Base-by-base conservation (phyloP, 495 filamentous ascomycete species). In the Penicillium herquei region DNA sequence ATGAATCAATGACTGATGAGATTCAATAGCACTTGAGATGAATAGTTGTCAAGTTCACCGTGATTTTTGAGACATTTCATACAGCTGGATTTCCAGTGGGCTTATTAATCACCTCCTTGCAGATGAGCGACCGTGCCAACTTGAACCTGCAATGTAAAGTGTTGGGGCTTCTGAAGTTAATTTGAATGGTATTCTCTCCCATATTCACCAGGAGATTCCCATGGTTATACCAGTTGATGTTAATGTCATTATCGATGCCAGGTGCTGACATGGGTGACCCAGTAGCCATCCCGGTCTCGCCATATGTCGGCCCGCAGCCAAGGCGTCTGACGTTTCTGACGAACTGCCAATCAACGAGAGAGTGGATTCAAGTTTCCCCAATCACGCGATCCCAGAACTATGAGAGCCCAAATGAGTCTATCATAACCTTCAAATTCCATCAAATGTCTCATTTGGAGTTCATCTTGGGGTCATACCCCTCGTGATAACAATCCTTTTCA, bases 71-170 rank as follows among this genome's bases (percentile, higher is more conserved):
- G 51, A 57, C 57, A 55, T 55, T 64, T 41, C 41, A 32, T 34
- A 41, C 14, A 13, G 12, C 8, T 32, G 31, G 35, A 43, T 52
- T 49, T 26, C 44, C 41, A 31, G 43, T 21, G 35, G 30, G 59
- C 51, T 65, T 63, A 65, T 52, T 65, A 63, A 65, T 55, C 63
- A 56, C 54, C 59, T 57, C 51, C 56, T 59, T 59, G 56, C 62
- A 57, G 43, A 46, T 46, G 43, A 41, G 35, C 49, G 49, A 51
- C 49, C 49, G 49, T 51, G 49, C 43, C 3, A 46, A 16, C 12
- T 37, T 13, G n/a, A 16, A 8, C 31, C 26, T 50, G 45, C 17
- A 34, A 16, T 30, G 7, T 13, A 45, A n/a, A 26, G 43, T 26
- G 8, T 39, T 14, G 17, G 6, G 7, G 26, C 13, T 10, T 32